Base-by-base conservation (phyloP, 2,329 filamentous ascomycete species). In the Colletotrichum sp. region DNA sequence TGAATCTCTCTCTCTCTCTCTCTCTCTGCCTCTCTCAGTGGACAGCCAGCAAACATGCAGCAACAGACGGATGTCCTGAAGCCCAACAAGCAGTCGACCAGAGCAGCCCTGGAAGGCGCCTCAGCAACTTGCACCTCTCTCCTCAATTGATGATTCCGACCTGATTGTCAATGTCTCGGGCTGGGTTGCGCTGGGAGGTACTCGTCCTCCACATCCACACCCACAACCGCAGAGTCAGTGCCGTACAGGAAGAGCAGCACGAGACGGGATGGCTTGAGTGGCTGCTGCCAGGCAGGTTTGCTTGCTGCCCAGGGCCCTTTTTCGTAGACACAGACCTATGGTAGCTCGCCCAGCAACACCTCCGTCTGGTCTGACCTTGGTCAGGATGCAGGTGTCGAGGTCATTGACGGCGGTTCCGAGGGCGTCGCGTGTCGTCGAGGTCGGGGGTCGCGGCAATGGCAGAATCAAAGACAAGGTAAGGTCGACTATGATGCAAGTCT, bases 311-410 rank as follows among this genome's bases (percentile, higher is more conserved):
- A n/a, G 28, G 58, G 64, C 58, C 71, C 10, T 48, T 48, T 48
- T 48, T 48, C 43, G 43, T n/a, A 48, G 28, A 70, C 81, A 83
- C 83, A 80, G 84, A 86, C 83, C 82, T 85, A 80, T 80, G 84
- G 77, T 83, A 85, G 81, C 84, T 85, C 78, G 83, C 82, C 73
- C 75, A 83, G 81, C 78, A 79, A 71, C 74, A 74, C 71, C 66
- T 70, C 73, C 73, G 61, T 75, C 58, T 66, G 52, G 74, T 60
- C 73, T 69, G 24, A 32, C 58, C 26, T 61, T 32, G 38, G 56
- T 73, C 70, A 75, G 58, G 48, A 77, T 75, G 70, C 43, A 64
- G 43, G n/a, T 38, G 62, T 55, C 73, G 65, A 75, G 58, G 56
- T 65, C 73, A 75, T 75, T 72, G 73, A 75, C 48, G 73, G 64